Evolutionary conservation across 345 rosid genomes (phyloP).

Genomic region (Salix koriyanagi): DNA sequence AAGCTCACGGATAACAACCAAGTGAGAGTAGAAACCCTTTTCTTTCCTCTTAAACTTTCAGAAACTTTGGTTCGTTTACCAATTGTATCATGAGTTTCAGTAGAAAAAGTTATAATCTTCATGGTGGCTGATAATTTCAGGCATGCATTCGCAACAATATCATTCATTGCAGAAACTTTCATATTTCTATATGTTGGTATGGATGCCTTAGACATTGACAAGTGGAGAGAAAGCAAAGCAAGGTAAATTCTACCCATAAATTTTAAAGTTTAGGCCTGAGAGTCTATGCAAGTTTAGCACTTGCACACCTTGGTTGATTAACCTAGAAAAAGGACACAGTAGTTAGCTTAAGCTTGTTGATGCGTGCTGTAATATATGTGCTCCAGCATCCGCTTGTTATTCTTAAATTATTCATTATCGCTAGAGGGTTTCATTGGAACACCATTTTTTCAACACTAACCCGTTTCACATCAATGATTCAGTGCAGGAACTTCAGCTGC

Average conservation of each 20-base stretch:
- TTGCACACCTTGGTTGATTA: not conserved
- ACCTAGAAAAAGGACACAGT: not conserved
- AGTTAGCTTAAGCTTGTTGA: not conserved
- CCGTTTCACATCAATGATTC: conserved; percentile 21
- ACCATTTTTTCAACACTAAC: conserved; percentile 1
- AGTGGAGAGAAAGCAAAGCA: conserved; percentile 53
- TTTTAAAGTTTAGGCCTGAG: not conserved
- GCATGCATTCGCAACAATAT: conserved; percentile 68
- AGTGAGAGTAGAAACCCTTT: conserved; percentile 30
- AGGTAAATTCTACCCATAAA: conserved; percentile 28
- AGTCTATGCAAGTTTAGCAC: not conserved
- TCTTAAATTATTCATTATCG: not conserved
- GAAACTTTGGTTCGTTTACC: not conserved
- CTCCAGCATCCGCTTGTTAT: not conserved
- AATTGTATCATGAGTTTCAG: not conserved
- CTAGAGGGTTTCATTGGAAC: not conserved
- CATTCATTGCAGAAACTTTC: conserved; percentile 68
- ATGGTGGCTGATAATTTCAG: conserved; percentile 37
- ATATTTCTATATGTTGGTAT: conserved; percentile 64
- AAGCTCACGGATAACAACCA: conserved; percentile 64
- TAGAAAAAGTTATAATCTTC: not conserved
- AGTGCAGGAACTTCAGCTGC: conserved; percentile 44
- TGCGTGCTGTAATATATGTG: not conserved
- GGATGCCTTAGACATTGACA: conserved; percentile 60
- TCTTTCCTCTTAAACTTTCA: not conserved